phyloP scores from a whole-genome alignment of 2,329 filamentous ascomycete species.

The Diaporthe destruens region DNA sequence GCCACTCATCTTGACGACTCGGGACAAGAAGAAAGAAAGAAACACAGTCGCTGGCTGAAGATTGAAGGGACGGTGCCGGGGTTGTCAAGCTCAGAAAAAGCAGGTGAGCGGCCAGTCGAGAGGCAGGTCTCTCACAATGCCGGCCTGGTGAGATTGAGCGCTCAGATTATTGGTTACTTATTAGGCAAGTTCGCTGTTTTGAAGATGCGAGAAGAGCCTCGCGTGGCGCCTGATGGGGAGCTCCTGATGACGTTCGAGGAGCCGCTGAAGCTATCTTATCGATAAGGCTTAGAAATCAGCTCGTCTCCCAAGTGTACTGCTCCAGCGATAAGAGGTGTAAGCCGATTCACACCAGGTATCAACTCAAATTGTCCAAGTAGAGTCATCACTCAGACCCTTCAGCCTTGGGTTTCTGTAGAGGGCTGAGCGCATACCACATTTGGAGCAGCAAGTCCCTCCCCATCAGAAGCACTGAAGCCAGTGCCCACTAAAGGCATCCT shows the following conservation, averaged over 20 bases:
- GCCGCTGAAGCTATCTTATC: conserved; percentile 48
- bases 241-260: conserved; percentile 26
- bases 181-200: not conserved
- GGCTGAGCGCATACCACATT: too few relatives aligned
- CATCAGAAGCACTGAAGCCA: too few relatives aligned
- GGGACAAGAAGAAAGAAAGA: not conserved
- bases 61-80: not conserved
- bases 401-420: too few relatives aligned
- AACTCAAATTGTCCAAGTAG: too few relatives aligned
- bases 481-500: too few relatives aligned
- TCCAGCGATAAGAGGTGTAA: too few relatives aligned
- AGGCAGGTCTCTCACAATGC: not conserved
- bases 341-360: too few relatives aligned
- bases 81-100: not conserved
- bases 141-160: not conserved
- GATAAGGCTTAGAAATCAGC: conserved; percentile 22
- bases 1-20: conserved; percentile 70
- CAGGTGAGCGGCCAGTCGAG: not conserved
- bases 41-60: not conserved
- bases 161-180: not conserved
- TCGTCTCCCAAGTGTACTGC: too few relatives aligned
- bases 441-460: too few relatives aligned
- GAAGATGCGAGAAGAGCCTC: not conserved
- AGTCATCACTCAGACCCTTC: too few relatives aligned
- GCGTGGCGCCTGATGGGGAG: not conserved